Evolutionary conservation across 2,329 filamentous ascomycete species (phyloP).

Genomic region (Hypoxylon sp.): DNA sequence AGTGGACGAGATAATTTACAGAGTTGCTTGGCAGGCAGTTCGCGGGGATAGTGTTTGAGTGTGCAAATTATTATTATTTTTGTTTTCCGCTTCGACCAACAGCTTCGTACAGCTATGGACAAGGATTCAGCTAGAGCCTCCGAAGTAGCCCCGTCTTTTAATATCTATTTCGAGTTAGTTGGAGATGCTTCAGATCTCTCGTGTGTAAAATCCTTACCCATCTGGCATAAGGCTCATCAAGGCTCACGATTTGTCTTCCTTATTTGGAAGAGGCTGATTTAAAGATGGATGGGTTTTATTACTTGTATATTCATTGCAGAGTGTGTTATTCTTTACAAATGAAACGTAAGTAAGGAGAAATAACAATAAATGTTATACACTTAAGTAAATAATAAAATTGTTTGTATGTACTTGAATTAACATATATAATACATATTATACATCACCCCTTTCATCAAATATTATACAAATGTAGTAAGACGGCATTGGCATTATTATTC

Average conservation of each 20-base stretch:
- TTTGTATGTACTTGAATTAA: not conserved
- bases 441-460: conserved; percentile 16
- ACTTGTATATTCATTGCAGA: too few species aligned
- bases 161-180: conserved; percentile 26
- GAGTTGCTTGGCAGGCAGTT: conserved; percentile 13
- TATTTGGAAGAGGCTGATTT: conserved; percentile 26
- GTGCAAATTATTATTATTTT: conserved; percentile 28
- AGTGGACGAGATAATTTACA: conserved; percentile 25
- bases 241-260: conserved; percentile 33
- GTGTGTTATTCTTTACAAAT: too few species aligned
- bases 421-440: conserved; percentile 7
- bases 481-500: conserved; percentile 18
- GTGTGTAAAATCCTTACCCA: conserved; percentile 6
- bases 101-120: conserved; percentile 29
- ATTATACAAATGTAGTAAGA: conserved; percentile 20
- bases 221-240: conserved; percentile 6
- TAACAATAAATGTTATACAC: too few species aligned
- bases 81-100: conserved; percentile 19
- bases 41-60: conserved; percentile 26
- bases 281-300: too few species aligned
- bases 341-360: too few species aligned
- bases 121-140: conserved; percentile 38
- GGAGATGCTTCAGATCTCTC: conserved; percentile 17
- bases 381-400: too few species aligned
- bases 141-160: conserved; percentile 38